These are phyloP conservation scores for Microdochium trichocladiopsis DNA, from an alignment of 2,329 filamentous ascomycete species.

Conservation along the genomic window DNA sequence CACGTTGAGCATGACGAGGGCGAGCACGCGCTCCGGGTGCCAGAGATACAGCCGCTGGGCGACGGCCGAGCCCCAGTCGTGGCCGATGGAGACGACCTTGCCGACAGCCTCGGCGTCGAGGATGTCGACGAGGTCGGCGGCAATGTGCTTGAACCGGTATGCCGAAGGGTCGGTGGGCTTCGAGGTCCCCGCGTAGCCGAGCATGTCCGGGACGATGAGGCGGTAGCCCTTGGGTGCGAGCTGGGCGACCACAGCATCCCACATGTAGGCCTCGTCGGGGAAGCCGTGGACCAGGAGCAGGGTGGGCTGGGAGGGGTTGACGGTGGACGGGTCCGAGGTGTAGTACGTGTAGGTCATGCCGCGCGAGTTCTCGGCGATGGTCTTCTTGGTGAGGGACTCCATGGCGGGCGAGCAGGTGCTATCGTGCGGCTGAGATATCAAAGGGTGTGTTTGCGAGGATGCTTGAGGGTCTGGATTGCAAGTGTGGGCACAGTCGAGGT, in stretches of 20 bases:
- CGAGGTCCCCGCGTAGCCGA: conserved; percentile 21
- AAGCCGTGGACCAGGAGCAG: not conserved
- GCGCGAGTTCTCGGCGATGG: not conserved
- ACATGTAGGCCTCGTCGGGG: not conserved
- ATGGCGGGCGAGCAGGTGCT: not conserved
- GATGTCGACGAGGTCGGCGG: conserved; percentile 23
- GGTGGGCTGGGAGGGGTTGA: not conserved
- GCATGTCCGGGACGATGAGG: conserved; percentile 22
- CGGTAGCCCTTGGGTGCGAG: conserved; percentile 18
- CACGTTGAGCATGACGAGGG: conserved; percentile 26
- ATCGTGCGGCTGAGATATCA: not conserved
- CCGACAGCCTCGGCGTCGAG: conserved; percentile 18
- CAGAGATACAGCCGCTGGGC: conserved; percentile 28
- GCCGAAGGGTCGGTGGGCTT: conserved; percentile 20
- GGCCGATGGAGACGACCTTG: conserved; percentile 27
- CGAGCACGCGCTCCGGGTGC: conserved; percentile 24
- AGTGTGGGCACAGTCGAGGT: too few relatives aligned
- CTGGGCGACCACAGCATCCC: conserved; percentile 9
- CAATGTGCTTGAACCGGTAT: conserved; percentile 22
- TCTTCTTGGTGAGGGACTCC: not conserved
- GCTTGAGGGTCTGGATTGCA: too few relatives aligned
- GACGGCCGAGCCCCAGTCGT: conserved; percentile 32
- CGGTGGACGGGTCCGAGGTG: not conserved
- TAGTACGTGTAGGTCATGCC: conserved; percentile 1
- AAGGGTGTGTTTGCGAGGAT: too few relatives aligned